phyloP scores from a whole-genome alignment of 2,329 filamentous ascomycete species.

The Fusarium tuaranense region DNA sequence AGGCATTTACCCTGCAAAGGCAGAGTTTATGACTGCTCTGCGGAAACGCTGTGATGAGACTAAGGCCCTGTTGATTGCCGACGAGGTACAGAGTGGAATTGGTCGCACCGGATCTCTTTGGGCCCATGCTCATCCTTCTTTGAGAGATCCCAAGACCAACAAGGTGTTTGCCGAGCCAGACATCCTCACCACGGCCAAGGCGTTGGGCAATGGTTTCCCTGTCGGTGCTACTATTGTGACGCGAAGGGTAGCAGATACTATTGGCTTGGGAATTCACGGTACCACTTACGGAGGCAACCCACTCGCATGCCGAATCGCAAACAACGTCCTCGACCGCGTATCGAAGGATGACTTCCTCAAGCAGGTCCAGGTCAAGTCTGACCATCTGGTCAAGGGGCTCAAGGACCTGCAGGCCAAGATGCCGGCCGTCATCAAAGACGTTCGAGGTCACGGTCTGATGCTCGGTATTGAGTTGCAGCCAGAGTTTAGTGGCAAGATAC shows the following conservation, averaged over 20 bases:
- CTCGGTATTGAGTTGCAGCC: not conserved
- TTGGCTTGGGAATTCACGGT: slow-evolving; percentile 4
- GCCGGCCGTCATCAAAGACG: not conserved
- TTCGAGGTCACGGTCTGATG: slow-evolving; percentile 7
- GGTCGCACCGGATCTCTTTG: slow-evolving; percentile 1
- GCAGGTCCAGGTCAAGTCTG: slow-evolving; percentile 1
- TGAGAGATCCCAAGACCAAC: slow-evolving; percentile 4
- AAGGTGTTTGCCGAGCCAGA: slow-evolving; percentile 10
- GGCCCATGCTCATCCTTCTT: slow-evolving; percentile 7
- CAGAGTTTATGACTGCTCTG: slow-evolving; percentile 5
- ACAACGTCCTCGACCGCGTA: not conserved
- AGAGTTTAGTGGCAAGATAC: not conserved
- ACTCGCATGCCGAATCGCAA: slow-evolving; percentile 7
- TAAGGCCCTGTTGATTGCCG: not conserved
- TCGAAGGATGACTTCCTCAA: not conserved
- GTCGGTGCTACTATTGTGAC: slow-evolving; percentile 11
- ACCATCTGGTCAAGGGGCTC: not conserved
- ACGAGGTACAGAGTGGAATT: slow-evolving; percentile 3
- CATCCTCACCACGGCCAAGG: slow-evolving; percentile 8
- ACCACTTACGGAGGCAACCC: slow-evolving; percentile 12
- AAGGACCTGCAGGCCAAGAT: not conserved
- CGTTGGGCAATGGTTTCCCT: slow-evolving; percentile 4
- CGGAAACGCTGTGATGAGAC: slow-evolving; percentile 4
- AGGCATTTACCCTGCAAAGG: slow-evolving; percentile 4
- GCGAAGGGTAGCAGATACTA: not conserved